Evolutionary conservation across 2,329 filamentous ascomycete species (phyloP), one percentile per base, ranked within the genome.

Genomic region (Penicillium brevicompactum): DNA sequence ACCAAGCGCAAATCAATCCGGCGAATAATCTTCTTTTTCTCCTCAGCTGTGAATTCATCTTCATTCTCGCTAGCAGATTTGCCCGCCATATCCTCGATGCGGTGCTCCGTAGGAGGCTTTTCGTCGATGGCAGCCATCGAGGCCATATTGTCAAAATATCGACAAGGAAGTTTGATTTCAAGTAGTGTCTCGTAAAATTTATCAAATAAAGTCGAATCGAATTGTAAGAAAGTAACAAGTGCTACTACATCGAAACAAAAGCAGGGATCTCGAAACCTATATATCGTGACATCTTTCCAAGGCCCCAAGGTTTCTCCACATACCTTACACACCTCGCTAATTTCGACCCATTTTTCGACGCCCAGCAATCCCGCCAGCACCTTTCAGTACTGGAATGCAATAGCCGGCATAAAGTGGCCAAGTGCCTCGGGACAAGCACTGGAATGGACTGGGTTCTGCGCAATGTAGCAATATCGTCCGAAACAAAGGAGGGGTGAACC

Each of bases 1-100:
- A 89, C 83, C 3, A 89, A 76, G 2, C 87, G 84, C 30, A 79
- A 76, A 72, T 95, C 91, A 62, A 94, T 79, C 11, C 85, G 84
- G 53, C 82, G 80, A 41, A 92, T 84, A 65, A 94, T 90, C 41
- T 76, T 81, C 68, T 78, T 84, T 74, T 89, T 83, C 73, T 93
- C 86, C 16, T 78, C 73, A 1, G 51, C 49, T 5, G 61, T 65
- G 18, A 65, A 65, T 7, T 63, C 62, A 5, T 63, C 59, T 22
- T 62, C 59, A 3, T 55, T 52, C 5, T 53, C 49, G 16, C 22
- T 52, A 7, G 37, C 42, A 32, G 51, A 21, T 4, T 53, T 38
- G 4, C 47, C 51, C 10, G 44, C 54, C 22, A 65, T 46, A 38
- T 65, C 59, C 48, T 65, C 62, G 34, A 65, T 51, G 34, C 54